Conservation (phyloP, 2,329 filamentous ascomycete genomes). For the Diplodia intermedia region DNA sequence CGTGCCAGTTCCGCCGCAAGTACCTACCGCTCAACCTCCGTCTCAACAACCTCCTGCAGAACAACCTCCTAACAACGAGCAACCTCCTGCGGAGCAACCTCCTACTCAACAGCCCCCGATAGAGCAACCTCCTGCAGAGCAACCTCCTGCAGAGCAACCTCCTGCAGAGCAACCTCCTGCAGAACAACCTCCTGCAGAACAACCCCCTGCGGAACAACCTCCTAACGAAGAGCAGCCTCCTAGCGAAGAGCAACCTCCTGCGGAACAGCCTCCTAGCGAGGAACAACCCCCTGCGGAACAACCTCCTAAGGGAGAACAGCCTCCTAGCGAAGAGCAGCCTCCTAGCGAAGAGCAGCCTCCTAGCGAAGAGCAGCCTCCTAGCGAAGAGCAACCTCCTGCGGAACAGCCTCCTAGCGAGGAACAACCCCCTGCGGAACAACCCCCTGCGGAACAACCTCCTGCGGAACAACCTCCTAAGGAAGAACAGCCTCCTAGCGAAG, state of each 20-base stretch:
- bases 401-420: background rate
- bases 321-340: background rate
- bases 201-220: background rate
- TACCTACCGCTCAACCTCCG: background rate
- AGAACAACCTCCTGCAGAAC: background rate
- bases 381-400: background rate
- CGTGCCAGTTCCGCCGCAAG: background rate
- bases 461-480: background rate
- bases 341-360: background rate
- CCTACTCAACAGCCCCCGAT: background rate
- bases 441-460: background rate
- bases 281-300: background rate
- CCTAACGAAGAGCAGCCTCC: background rate
- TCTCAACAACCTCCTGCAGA: background rate
- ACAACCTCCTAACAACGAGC: background rate
- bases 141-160: background rate
- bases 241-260: background rate
- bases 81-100: background rate
- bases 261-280: background rate
- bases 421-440: background rate
- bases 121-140: background rate
- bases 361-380: no score
- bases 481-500: background rate
- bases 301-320: background rate
- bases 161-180: background rate